Base-by-base conservation (phyloP, 1,284 basidiomycete species). In the Wolfiporia cocos region DNA sequence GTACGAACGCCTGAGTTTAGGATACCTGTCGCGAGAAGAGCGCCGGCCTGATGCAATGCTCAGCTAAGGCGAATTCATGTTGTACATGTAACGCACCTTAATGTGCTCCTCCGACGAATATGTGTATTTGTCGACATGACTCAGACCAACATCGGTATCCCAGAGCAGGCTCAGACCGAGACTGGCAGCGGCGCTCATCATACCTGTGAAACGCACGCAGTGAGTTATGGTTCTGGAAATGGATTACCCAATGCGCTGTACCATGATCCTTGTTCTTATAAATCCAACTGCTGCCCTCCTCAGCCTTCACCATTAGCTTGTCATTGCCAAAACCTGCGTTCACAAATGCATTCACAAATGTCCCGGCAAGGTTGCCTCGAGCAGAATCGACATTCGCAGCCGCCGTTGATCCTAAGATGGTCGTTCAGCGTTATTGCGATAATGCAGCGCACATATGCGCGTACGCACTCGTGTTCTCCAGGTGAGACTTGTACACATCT, bases 181-280 rank as follows among this genome's bases (percentile, higher is more conserved):
- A 47, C 90, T 94, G 2, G 96, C 96, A 17, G 95, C 81, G 15
- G 96, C 96, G 50, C 90, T 93, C 74, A 96, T 83, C 92, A 97
- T 98, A 45, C 92, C 92, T 87, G 31, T 41, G 4, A 24, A 18
- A 32, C 17, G 15, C 33, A 21, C 47, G n/a, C n/a, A n/a, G n/a
- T n/a, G n/a, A n/a, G n/a, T n/a, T n/a, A n/a, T n/a, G n/a, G n/a
- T n/a, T n/a, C n/a, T n/a, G n/a, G n/a, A n/a, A n/a, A n/a, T n/a
- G n/a, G n/a, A n/a, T n/a, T n/a, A n/a, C n/a, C n/a, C n/a, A n/a
- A 20, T 40, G 34, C 21, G 2, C 54, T 71, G 23, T 49, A 84
- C 89, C 90, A 49, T 96, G 88, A 44, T 98, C 95, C 69, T 98
- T 98, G 72, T 98, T 98, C 78, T 98, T 98, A 75, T 99, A 99